These are phyloP conservation scores for Penicillium sp. DNA, from an alignment of 2,329 filamentous ascomycete genomes.

Conservation along the genomic window DNA sequence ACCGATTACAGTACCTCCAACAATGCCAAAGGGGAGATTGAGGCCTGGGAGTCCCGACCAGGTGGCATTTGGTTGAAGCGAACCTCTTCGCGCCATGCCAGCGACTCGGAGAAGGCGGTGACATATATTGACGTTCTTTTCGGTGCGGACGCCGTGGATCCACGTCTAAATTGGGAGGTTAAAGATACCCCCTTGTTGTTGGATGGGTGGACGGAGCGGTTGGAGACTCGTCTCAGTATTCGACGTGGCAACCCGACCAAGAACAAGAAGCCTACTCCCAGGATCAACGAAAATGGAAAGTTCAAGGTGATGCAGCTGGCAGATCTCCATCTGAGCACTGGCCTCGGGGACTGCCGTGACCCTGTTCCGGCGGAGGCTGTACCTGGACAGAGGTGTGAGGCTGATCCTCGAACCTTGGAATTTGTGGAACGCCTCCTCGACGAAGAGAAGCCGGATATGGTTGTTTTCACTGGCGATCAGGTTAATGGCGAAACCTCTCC, in stretches of 20 bases:
- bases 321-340: slow-evolving; percentile 93
- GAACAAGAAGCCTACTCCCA: slow-evolving; percentile 70
- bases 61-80: slow-evolving; percentile 83
- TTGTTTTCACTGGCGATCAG: slow-evolving; percentile 91
- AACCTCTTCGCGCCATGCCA: slow-evolving; percentile 71
- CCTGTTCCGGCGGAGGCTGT: slow-evolving; percentile 75
- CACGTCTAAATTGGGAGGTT: slow-evolving; percentile 81
- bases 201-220: slow-evolving; percentile 62
- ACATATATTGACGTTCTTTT: slow-evolving; percentile 87
- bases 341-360: slow-evolving; percentile 82
- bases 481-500: slow-evolving; percentile 92
- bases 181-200: slow-evolving; percentile 75
- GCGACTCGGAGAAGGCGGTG: slow-evolving; percentile 73
- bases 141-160: slow-evolving; percentile 88
- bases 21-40: slow-evolving; percentile 59
- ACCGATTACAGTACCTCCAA: slow-evolving; percentile 59
- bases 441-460: slow-evolving; percentile 90
- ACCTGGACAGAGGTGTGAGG: slow-evolving; percentile 76
- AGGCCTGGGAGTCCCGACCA: slow-evolving; percentile 77
- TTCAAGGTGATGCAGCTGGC: slow-evolving; percentile 98
- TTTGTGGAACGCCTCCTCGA: slow-evolving; percentile 84
- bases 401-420: slow-evolving; percentile 87
- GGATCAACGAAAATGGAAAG: slow-evolving; percentile 84
- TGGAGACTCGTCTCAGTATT: slow-evolving; percentile 76
- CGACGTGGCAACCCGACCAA: slow-evolving; percentile 71